A percentile compares a stretch with the other conserved stretches of the same genome.
Conservation (phyloP, 2,329 filamentous ascomycete species). For the Lachnellula hyalina region DNA sequence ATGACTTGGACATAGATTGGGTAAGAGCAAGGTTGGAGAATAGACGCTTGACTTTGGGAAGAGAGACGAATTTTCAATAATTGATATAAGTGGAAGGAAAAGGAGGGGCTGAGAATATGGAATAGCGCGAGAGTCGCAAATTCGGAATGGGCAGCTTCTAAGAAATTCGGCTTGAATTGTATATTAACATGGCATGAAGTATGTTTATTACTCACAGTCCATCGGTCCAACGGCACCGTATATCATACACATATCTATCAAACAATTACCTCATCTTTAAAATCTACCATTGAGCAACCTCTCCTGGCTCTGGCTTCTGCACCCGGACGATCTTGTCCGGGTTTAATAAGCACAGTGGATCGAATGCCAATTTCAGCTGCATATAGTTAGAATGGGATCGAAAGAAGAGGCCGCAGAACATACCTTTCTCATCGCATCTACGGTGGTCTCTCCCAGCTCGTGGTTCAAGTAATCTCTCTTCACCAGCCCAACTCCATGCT, state of each 20-base stretch:
- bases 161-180: not conserved
- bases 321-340: conserved; percentile 64
- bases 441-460: conserved; percentile 67
- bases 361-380: conserved; percentile 73
- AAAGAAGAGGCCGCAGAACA: conserved; percentile 16
- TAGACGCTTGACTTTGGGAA: no score
- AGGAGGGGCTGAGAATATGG: not conserved
- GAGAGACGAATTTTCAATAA: no score
- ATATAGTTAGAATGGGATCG: conserved; percentile 2
- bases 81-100: not conserved
- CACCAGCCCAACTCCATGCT: conserved; percentile 78
- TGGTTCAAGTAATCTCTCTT: conserved; percentile 80
- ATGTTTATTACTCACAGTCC: not conserved
- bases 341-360: conserved; percentile 64
- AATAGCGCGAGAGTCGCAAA: not conserved
- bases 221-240: not conserved
- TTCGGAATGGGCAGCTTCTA: not conserved
- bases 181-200: not conserved
- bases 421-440: conserved; percentile 79
- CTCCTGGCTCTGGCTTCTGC: conserved; percentile 46
- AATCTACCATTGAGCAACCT: conserved; percentile 41
- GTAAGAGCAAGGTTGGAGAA: no score
- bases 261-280: not conserved
- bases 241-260: not conserved
- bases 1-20: no score